A percentile compares a stretch with the other conserved stretches of the same genome.
phyloP scores from a whole-genome alignment of 305 asterid genomes.

The Plantago lanceolata region DNA sequence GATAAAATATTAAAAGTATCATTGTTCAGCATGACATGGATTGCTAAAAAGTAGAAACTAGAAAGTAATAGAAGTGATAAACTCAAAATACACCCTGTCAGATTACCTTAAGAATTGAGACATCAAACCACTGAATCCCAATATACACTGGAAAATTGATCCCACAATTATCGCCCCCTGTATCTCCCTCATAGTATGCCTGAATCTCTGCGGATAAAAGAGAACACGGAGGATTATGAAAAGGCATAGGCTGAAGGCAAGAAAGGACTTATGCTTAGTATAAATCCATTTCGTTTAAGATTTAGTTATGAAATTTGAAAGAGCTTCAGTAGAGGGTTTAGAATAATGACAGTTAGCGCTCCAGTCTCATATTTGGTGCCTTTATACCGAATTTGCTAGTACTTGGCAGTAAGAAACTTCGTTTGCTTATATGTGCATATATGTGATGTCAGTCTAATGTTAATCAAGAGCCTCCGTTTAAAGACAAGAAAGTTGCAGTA shows the following conservation, averaged over 20 bases:
- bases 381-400: too few relatives aligned
- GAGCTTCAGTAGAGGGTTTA: too few relatives aligned
- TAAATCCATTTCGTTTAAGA: too few relatives aligned
- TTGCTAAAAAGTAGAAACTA: conserved; percentile 13
- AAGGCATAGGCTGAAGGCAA: conserved; percentile 8
- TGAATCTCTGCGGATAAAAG: conserved; percentile 63
- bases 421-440: too few relatives aligned
- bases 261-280: too few relatives aligned
- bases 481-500: neutral
- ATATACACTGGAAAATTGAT: conserved; percentile 69
- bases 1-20: neutral
- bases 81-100: conserved; percentile 19
- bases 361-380: too few relatives aligned
- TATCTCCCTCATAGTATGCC: conserved; percentile 85
- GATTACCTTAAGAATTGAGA: conserved; percentile 69
- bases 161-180: conserved; percentile 95
- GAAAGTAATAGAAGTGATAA: conserved; percentile 14
- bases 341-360: too few relatives aligned
- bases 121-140: conserved; percentile 95
- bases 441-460: too few relatives aligned
- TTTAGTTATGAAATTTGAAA: too few relatives aligned
- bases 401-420: too few relatives aligned
- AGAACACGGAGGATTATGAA: conserved; percentile 12
- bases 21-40: neutral
- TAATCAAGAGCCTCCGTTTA: too few relatives aligned